Conservation (phyloP, 495 filamentous ascomycete species). For the Hypoxylon fragiforme region DNA sequence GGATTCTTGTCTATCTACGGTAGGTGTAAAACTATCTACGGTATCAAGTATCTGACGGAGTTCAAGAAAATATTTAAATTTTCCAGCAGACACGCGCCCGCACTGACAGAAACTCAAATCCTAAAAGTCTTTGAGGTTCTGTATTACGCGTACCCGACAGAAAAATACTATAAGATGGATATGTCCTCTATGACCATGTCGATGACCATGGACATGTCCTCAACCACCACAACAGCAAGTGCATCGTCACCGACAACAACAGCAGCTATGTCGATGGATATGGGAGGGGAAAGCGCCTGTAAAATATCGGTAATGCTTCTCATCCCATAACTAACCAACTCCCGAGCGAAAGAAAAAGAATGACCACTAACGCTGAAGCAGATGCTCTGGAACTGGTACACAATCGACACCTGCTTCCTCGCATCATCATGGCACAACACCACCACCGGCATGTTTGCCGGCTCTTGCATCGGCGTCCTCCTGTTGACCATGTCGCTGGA, state of each 20-base stretch:
- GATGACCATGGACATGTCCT: conserved; percentile 1
- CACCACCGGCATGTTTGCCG: conserved; percentile 61
- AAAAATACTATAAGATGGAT: conserved; percentile 3
- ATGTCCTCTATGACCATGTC: conserved; percentile 18
- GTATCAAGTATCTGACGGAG: too few species aligned
- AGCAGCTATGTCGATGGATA: conserved; percentile 12
- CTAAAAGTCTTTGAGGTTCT: conserved; percentile 1
- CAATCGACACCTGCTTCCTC: conserved; percentile 66
- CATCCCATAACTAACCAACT: not conserved
- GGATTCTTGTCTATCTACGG: conserved; percentile 4
- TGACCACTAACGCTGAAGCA: conserved; percentile 24
- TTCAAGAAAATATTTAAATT: too few species aligned
- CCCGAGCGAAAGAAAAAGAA: not conserved
- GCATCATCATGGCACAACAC: conserved; percentile 61
- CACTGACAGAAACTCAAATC: not conserved
- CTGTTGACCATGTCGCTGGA: conserved; percentile 61
- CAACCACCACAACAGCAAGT: not conserved
- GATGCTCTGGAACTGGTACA: conserved; percentile 76
- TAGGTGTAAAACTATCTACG: too few species aligned
- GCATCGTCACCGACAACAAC: conserved; percentile 2
- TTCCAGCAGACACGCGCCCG: too few species aligned
- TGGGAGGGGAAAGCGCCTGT: conserved; percentile 8
- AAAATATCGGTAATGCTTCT: conserved; percentile 12
- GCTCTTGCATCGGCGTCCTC: conserved; percentile 65
- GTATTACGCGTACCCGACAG: not conserved